A percentile compares a stretch with the other conserved stretches of the same genome.
Conservation (phyloP, 164 flowering plant species). For the Amborella trichopoda region DNA sequence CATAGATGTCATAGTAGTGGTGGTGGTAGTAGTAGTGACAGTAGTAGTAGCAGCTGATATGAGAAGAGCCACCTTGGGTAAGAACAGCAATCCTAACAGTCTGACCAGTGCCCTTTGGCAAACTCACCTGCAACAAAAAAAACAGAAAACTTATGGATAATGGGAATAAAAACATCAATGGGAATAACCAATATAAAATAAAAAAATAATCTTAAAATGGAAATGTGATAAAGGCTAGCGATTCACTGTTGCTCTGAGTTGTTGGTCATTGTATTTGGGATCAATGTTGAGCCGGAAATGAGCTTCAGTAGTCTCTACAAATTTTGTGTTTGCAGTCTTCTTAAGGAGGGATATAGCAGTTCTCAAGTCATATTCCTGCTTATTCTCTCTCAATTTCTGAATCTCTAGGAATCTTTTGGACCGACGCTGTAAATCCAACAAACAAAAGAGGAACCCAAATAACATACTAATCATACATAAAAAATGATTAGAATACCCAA, state of each 20-base stretch:
- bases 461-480: no score
- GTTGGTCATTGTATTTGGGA: constrained; percentile 97
- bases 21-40: no score
- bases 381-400: constrained; percentile 77
- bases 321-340: constrained; percentile 61
- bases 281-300: constrained; percentile 97
- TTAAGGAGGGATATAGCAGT: constrained; percentile 71
- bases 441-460: no score
- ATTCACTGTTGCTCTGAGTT: constrained; percentile 80
- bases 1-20: no score
- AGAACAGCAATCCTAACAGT: constrained; percentile 86
- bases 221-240: neutral
- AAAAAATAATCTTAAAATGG: neutral
- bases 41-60: no score
- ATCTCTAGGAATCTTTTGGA: constrained; percentile 93
- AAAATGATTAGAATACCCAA: no score
- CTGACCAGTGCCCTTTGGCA: constrained; percentile 98
- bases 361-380: constrained; percentile 74
- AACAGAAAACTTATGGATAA: neutral
- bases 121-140: constrained; percentile 42
- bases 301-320: constrained; percentile 80
- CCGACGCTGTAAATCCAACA: constrained; percentile 34
- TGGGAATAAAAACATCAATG: neutral
- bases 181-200: neutral
- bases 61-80: constrained; percentile 56